Percentiles rank a stretch among this genome's conserved stretches.
Evolutionary conservation across 768 basidiomycete species (phyloP).

Genomic region (Tulasnella sp.): DNA sequence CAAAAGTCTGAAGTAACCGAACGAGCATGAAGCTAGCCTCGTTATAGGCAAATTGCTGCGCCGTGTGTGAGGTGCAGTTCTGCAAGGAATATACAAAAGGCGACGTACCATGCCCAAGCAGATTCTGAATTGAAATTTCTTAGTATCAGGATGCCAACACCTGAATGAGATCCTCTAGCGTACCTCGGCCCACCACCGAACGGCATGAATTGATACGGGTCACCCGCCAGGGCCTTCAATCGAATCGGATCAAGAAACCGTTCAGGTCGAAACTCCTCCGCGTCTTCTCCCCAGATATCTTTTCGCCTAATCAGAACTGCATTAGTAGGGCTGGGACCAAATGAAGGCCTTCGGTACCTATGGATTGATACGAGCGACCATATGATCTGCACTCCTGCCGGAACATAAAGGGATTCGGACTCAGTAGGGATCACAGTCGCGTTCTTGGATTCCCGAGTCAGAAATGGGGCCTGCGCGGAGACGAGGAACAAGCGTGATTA

Average conservation of each 20-base stretch:
- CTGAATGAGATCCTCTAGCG: background rate
- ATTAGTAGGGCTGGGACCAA: background rate
- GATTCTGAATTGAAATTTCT: background rate
- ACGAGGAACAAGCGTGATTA: background rate
- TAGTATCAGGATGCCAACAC: background rate
- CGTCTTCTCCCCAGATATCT: slow-evolving; percentile 28
- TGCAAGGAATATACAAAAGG: background rate
- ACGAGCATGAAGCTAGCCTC: slow-evolving; percentile 17
- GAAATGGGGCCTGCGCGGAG: background rate
- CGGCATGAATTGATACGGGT: slow-evolving; percentile 10
- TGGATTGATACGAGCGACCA: slow-evolving; percentile 9
- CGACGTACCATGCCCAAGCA: slow-evolving; percentile 16
- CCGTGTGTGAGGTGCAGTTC: background rate
- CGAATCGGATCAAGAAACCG: slow-evolving; percentile 23
- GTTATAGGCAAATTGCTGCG: slow-evolving; percentile 18
- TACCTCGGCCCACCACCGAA: slow-evolving; percentile 15
- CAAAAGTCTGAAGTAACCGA: slow-evolving; percentile 13
- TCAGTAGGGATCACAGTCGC: slow-evolving; percentile 5
- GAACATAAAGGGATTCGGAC: slow-evolving; percentile 16
- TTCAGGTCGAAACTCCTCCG: slow-evolving; percentile 26
- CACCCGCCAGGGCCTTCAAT: background rate
- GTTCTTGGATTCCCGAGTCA: slow-evolving; percentile 22
- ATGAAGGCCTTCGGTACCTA: background rate
- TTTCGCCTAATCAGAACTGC: slow-evolving; percentile 12
- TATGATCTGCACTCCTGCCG: background rate